Percentiles rank a stretch among this genome's conserved stretches.
Evolutionary conservation across 2,329 filamentous ascomycete species (phyloP).

Genomic region (Ceratocystis destructans): DNA sequence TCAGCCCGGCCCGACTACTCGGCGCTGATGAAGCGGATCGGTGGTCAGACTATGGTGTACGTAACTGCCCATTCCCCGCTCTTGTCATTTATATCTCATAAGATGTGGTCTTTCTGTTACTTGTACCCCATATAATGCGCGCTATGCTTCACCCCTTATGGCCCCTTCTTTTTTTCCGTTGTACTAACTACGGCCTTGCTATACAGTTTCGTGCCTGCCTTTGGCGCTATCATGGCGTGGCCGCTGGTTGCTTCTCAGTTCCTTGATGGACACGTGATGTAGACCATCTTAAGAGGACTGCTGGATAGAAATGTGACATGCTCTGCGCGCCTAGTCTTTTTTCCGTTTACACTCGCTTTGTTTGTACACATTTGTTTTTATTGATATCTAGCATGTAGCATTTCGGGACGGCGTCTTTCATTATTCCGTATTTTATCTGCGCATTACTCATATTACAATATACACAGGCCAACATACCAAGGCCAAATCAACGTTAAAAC

Average conservation of each 20-base stretch:
- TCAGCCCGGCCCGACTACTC: conserved; percentile 26
- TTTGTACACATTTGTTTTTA: too few relatives aligned
- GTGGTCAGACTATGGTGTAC: conserved; percentile 26
- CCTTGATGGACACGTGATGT: conserved; percentile 25
- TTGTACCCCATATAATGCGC: background rate
- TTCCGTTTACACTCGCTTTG: background rate
- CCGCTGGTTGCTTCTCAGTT: conserved; percentile 24
- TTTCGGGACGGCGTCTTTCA: background rate
- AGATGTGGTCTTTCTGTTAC: background rate
- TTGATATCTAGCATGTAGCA: background rate
- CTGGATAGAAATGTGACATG: background rate
- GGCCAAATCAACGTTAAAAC: too few relatives aligned
- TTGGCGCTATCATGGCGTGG: conserved; percentile 28
- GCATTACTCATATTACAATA: background rate
- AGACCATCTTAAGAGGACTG: conserved; percentile 3
- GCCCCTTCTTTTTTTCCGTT: background rate
- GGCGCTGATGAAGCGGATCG: conserved; percentile 25
- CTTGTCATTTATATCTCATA: background rate
- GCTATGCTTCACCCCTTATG: background rate
- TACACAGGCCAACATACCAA: background rate
- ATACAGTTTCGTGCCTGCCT: conserved; percentile 27
- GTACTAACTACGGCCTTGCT: background rate
- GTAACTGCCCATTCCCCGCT: conserved; percentile 19
- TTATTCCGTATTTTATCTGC: background rate
- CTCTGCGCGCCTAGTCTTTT: background rate